Evolutionary conservation across 208 protist species (phyloP).

Genomic region (Novymonas esmeraldas): DNA sequence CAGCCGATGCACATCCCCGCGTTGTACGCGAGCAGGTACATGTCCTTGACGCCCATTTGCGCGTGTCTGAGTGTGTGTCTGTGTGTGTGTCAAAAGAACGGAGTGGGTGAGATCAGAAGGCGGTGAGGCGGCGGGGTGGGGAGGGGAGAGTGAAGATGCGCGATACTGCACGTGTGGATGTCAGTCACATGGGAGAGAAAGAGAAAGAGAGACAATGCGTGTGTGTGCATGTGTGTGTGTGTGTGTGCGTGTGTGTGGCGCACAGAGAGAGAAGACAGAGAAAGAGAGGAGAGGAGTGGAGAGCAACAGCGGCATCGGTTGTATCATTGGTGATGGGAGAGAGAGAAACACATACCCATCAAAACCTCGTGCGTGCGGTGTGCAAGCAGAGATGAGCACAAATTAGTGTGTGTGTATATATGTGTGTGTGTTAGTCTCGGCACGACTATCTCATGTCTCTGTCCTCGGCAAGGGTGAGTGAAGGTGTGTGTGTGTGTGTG

Average conservation of each 20-base stretch:
- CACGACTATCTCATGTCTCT: no score
- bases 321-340: neutral
- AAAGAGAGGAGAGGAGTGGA: neutral
- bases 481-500: neutral
- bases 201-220: neutral
- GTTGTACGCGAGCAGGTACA: slow-evolving; percentile 85
- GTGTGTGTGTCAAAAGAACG: neutral
- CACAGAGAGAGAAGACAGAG: neutral
- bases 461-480: neutral
- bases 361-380: no score
- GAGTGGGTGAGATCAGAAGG: neutral
- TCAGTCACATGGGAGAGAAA: no score
- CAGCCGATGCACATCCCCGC: slow-evolving; percentile 73
- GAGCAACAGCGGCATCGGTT: neutral
- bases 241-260: neutral
- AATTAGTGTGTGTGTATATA: neutral
- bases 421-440: neutral
- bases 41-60: slow-evolving; percentile 48
- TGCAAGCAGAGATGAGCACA: neutral
- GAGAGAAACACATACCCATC: neutral
- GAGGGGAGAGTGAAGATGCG: neutral
- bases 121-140: neutral
- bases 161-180: no score
- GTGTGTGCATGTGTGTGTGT: neutral
- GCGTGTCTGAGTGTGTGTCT: neutral